Conservation (phyloP, 1,284 basidiomycete genomes). For the Leccinum fallax region DNA sequence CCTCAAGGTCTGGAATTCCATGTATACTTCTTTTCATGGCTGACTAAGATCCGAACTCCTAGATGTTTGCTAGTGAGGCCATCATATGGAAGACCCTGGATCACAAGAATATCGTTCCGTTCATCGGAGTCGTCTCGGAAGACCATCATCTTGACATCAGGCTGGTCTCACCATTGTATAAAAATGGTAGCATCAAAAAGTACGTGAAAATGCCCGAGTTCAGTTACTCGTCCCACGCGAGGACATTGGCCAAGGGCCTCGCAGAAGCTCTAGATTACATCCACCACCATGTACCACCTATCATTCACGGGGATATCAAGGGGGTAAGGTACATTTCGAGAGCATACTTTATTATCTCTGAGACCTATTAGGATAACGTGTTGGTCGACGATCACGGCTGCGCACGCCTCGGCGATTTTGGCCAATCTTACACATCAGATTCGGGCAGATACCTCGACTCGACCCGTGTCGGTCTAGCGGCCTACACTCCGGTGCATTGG, state of each 20-base stretch:
- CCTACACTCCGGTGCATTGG: conserved; percentile 20
- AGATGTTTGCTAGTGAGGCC: conserved; percentile 33
- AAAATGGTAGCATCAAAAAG: conserved; percentile 35
- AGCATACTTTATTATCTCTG: conserved; percentile 1
- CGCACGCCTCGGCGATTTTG: conserved; percentile 41
- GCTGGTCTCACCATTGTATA: conserved; percentile 42
- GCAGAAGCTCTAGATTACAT: conserved; percentile 38
- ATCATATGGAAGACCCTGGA: conserved; percentile 32
- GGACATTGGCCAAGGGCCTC: conserved; percentile 28
- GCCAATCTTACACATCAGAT: conserved; percentile 32
- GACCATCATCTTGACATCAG: conserved; percentile 18
- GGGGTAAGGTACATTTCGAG: conserved; percentile 28
- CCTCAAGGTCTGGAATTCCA: conserved; percentile 20
- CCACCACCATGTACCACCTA: conserved; percentile 33
- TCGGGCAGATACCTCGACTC: conserved; percentile 32
- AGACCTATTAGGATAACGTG: conserved; percentile 34
- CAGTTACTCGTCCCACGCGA: conserved; percentile 26
- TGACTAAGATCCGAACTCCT: conserved; percentile 5
- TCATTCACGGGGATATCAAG: conserved; percentile 44
- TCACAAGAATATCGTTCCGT: conserved; percentile 33
- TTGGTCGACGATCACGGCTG: conserved; percentile 31
- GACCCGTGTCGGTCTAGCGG: conserved; percentile 19
- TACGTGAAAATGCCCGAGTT: conserved; percentile 25
- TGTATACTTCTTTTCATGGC: background rate
- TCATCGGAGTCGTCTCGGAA: conserved; percentile 27